Conservation (phyloP, 305 asterid genomes). For the Fraxinus floribunda region DNA sequence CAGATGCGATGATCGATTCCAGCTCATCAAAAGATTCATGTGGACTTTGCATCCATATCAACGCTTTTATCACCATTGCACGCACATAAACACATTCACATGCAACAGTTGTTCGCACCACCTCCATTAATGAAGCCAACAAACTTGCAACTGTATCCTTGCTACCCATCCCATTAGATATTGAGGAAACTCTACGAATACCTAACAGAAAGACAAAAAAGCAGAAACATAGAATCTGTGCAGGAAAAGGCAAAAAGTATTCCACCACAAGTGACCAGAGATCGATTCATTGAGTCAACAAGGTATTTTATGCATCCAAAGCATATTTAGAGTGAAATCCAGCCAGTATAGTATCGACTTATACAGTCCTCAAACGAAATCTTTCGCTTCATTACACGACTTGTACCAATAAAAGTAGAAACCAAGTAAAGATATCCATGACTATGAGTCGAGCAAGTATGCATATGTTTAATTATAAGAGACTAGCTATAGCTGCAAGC, state of each 20-base stretch:
- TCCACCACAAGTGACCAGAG: slow-evolving; percentile 1
- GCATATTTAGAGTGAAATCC: slow-evolving; percentile 11
- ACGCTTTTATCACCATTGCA: slow-evolving; percentile 94
- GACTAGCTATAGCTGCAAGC: not conserved
- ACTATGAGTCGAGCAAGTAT: not conserved
- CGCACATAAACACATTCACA: slow-evolving; percentile 99
- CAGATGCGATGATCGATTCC: slow-evolving; percentile 93
- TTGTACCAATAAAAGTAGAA: not conserved
- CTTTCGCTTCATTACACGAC: not conserved
- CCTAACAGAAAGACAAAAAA: slow-evolving; percentile 45
- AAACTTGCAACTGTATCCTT: slow-evolving; percentile 90
- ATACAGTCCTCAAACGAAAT: not conserved
- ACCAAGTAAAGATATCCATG: not conserved
- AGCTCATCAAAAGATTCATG: slow-evolving; percentile 92
- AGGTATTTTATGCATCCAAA: slow-evolving; percentile 1
- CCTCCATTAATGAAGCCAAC: slow-evolving; percentile 96
- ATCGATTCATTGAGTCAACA: not conserved
- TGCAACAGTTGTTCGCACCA: slow-evolving; percentile 95
- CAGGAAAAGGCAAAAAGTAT: not conserved
- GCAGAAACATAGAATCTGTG: slow-evolving; percentile 1
- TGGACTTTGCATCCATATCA: slow-evolving; percentile 99
- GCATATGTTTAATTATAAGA: not conserved
- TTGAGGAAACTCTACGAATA: slow-evolving; percentile 60
- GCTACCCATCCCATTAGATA: slow-evolving; percentile 69
- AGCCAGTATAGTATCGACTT: not conserved